Evolutionary conservation across 768 basidiomycete genomes (phyloP).

Genomic region (Suillus decipiens): DNA sequence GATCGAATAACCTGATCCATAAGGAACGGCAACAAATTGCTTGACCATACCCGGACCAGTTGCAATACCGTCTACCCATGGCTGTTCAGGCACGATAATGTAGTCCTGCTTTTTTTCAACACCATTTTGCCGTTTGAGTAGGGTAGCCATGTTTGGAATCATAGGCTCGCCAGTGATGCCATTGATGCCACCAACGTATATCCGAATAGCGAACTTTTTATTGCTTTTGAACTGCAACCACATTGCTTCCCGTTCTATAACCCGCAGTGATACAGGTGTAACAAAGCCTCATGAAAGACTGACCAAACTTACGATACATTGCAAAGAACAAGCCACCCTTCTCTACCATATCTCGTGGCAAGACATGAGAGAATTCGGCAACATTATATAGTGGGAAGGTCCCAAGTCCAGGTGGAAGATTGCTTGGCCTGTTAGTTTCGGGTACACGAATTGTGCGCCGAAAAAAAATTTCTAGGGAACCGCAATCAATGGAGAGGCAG

Average conservation of each 20-base stretch:
- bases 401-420: slow-evolving; percentile 3
- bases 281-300: neutral
- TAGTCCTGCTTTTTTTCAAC: slow-evolving; percentile 26
- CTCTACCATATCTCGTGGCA: slow-evolving; percentile 20
- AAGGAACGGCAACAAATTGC: slow-evolving; percentile 25
- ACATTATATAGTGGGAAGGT: slow-evolving; percentile 18
- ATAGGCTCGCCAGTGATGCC: slow-evolving; percentile 25
- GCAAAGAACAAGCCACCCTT: slow-evolving; percentile 32
- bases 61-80: slow-evolving; percentile 23
- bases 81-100: slow-evolving; percentile 6
- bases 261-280: slow-evolving; percentile 20
- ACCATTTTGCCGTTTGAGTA: neutral
- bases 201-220: slow-evolving; percentile 23
- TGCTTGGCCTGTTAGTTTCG: neutral
- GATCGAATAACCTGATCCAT: slow-evolving; percentile 24
- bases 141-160: neutral
- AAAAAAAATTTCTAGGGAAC: neutral
- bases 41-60: slow-evolving; percentile 21
- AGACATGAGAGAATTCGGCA: slow-evolving; percentile 12
- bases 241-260: slow-evolving; percentile 32
- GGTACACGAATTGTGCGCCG: slow-evolving; percentile 4
- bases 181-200: slow-evolving; percentile 33
- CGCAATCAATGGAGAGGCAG: neutral
- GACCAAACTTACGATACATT: slow-evolving; percentile 8
- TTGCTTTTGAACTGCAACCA: slow-evolving; percentile 27